A percentile compares a stretch with the other conserved stretches of the same genome.
phyloP scores from a whole-genome alignment of 1,284 basidiomycete species.

The Apiotrichum veenhuisii region DNA sequence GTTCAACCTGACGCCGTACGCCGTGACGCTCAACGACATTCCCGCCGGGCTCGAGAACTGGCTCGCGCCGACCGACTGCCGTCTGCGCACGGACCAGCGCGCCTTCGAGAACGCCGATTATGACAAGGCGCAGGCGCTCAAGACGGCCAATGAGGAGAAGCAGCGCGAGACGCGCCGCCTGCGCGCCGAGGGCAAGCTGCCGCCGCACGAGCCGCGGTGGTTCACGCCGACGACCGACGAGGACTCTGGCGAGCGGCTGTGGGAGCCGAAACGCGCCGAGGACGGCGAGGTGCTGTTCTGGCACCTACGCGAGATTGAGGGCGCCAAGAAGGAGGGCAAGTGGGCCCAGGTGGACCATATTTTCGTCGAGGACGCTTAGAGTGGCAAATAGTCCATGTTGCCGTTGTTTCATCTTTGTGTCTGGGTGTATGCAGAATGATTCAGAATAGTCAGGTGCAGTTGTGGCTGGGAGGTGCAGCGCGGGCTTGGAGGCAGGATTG shows the following conservation, averaged over 20 bases:
- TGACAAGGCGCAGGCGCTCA: constrained; percentile 81
- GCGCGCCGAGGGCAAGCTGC: constrained; percentile 70
- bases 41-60: constrained; percentile 60
- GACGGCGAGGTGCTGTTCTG: constrained; percentile 69
- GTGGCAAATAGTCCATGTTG: background rate
- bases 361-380: constrained; percentile 50
- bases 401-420: background rate
- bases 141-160: constrained; percentile 79
- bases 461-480: too few relatives aligned
- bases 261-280: constrained; percentile 64
- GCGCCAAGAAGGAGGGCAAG: constrained; percentile 46
- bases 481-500: too few relatives aligned
- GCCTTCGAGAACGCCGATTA: constrained; percentile 93
- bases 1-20: constrained; percentile 94
- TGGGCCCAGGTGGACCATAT: constrained; percentile 76
- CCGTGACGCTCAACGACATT: constrained; percentile 68
- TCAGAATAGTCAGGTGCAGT: too few relatives aligned
- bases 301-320: constrained; percentile 69
- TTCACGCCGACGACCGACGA: constrained; percentile 70
- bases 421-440: background rate
- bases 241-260: constrained; percentile 81
- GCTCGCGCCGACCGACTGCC: constrained; percentile 87
- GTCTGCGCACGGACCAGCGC: constrained; percentile 86
- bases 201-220: constrained; percentile 78
- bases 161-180: constrained; percentile 74